Evolutionary conservation across 305 asterid species (phyloP), one percentile per base, ranked within the genome.

Genomic region (Lippia alba): DNA sequence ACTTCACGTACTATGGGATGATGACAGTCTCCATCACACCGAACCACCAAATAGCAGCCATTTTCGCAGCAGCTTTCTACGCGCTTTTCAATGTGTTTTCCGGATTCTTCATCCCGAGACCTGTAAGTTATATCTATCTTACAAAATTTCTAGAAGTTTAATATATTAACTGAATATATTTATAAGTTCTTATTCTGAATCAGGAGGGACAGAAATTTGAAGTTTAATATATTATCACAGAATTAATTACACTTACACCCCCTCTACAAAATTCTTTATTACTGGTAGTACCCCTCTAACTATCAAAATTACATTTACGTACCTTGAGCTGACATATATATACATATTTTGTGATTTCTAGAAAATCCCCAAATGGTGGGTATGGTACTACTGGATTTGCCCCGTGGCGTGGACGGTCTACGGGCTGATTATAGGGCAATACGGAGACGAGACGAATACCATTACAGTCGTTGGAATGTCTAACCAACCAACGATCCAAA

Each of bases 1-100:
- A 92, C 91, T 91, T 87, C 87, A 89, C 97, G 45, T 92, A 92
- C 83, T 91, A 92, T 5, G 98, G 98, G 33, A 90, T 92, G 98
- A 92, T 93, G 97, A 83, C 96, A 1, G 97, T 93, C 8, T 80
- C 97, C 66, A 80, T 93, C 88, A 89, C 98, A n/a, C 98, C 98
- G 17, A 93, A 93, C 79, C 94, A 87, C 68, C 92, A 93, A 83
- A 91, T 89, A 0, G 97, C 98, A 0, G 86, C 96, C 15, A 86
- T 93, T 66, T 87, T 93, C 14, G 98, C 96, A 5, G 89, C 97
- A 12, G 91, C 97, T 0, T 89, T 93, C 58, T 91, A 83, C 41
- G 86, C 82, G 0, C 87, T 93, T 14, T 93, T 93, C 90, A 91
- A 89, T 64, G 79, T 93, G 1, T 91, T 93, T 73, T 89, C 98